phyloP scores from a whole-genome alignment of 2,329 filamentous ascomycete genomes.

The Diplodia mutila region DNA sequence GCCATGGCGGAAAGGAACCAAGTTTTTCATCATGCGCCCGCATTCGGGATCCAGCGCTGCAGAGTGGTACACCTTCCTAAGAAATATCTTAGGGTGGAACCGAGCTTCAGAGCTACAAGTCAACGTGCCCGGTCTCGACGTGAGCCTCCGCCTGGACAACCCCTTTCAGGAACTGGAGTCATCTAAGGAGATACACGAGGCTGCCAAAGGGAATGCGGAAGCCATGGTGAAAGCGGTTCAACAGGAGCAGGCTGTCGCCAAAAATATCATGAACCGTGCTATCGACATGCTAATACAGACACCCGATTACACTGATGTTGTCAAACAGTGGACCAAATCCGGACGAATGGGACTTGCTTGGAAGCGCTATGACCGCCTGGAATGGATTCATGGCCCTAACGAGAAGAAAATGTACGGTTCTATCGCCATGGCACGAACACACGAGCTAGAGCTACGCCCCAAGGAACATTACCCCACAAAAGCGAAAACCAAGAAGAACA shows the following conservation, averaged over 20 bases:
- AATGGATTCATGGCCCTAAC: slow-evolving; percentile 69
- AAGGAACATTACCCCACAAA: slow-evolving; percentile 66
- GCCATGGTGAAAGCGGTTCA: slow-evolving; percentile 50
- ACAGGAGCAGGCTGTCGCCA: slow-evolving; percentile 60
- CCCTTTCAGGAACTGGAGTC: slow-evolving; percentile 61
- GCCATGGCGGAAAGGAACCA: slow-evolving; percentile 57
- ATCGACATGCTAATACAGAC: slow-evolving; percentile 61
- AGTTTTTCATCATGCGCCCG: slow-evolving; percentile 65
- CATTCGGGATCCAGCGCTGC: slow-evolving; percentile 64
- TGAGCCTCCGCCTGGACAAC: slow-evolving; percentile 62
- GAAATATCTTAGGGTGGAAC: slow-evolving; percentile 62
- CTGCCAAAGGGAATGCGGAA: slow-evolving; percentile 49
- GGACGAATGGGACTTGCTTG: slow-evolving; percentile 68
- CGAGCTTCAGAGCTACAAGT: slow-evolving; percentile 61
- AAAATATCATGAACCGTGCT: slow-evolving; percentile 60
- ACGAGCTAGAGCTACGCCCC: slow-evolving; percentile 68
- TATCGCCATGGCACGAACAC: slow-evolving; percentile 67
- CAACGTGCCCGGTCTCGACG: slow-evolving; percentile 64
- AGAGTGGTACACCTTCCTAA: slow-evolving; percentile 71
- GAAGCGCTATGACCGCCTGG: slow-evolving; percentile 70
- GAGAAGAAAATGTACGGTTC: slow-evolving; percentile 72
- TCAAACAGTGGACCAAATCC: slow-evolving; percentile 61
- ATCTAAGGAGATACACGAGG: slow-evolving; percentile 46
- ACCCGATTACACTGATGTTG: slow-evolving; percentile 62
- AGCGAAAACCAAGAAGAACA: slow-evolving; percentile 38